Evolutionary conservation across 371 early-diverging fungal genomes (phyloP).

Genomic region (Mortierella sp.): DNA sequence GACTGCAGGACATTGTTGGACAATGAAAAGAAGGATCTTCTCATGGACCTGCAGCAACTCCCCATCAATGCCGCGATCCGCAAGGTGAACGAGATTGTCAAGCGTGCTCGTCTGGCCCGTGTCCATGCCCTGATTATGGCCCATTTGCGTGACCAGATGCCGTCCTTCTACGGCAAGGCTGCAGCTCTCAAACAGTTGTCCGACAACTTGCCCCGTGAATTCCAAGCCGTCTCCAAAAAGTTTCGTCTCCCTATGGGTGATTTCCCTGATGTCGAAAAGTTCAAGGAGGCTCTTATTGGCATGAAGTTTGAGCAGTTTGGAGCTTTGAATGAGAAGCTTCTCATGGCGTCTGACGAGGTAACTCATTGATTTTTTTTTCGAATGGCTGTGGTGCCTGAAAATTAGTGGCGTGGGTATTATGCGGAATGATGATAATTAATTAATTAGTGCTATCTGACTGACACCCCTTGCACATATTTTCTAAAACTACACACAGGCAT

Average conservation of each 20-base stretch:
- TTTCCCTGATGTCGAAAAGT: constrained; percentile 66
- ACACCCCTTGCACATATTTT: background rate
- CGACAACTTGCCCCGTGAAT: constrained; percentile 68
- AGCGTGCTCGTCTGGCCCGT: constrained; percentile 86
- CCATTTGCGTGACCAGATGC: constrained; percentile 85
- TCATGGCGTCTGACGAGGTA: constrained; percentile 59
- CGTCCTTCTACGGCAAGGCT: constrained; percentile 81
- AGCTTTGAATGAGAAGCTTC: constrained; percentile 46
- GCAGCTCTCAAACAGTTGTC: constrained; percentile 74
- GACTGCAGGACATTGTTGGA: constrained; percentile 81
- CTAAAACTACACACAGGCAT: constrained; percentile 24
- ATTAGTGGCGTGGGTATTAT: background rate
- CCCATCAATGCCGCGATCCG: constrained; percentile 90
- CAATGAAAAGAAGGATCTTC: constrained; percentile 84
- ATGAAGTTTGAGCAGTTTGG: constrained; percentile 61
- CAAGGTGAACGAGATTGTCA: constrained; percentile 94
- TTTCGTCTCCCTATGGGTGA: constrained; percentile 72
- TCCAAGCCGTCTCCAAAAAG: constrained; percentile 65
- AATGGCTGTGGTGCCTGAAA: background rate
- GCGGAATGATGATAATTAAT: background rate
- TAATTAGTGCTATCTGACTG: background rate
- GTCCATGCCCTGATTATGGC: constrained; percentile 88
- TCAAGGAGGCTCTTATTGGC: constrained; percentile 49
- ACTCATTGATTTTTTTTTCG: background rate
- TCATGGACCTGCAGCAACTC: constrained; percentile 81